Evolutionary conservation across 1,284 basidiomycete genomes (phyloP).

Genomic region (Tilletia caries): DNA sequence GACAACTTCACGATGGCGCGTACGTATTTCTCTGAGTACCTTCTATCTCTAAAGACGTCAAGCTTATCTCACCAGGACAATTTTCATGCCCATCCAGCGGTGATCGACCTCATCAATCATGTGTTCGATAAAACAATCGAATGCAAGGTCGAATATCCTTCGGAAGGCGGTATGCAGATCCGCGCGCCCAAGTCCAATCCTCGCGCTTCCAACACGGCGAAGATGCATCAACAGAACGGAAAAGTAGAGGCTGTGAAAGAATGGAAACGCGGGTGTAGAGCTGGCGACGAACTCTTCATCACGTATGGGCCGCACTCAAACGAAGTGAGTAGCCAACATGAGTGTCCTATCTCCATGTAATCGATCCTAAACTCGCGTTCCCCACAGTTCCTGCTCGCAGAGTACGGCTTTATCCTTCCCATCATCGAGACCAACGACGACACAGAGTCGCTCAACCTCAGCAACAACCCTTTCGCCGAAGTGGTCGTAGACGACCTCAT

Average conservation of each 20-base stretch:
- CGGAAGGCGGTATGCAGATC: not conserved
- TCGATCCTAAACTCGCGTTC: not conserved
- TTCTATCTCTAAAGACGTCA: not conserved
- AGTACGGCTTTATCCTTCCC: slow-evolving; percentile 5
- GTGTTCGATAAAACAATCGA: not conserved
- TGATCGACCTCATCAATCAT: slow-evolving; percentile 11
- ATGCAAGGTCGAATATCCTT: slow-evolving; percentile 7
- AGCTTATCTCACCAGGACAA: not conserved
- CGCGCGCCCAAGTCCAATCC: not conserved
- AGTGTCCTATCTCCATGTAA: not conserved
- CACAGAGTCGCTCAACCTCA: not conserved
- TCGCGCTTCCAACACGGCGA: not conserved
- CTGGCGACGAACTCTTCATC: slow-evolving; percentile 8
- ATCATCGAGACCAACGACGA: not conserved
- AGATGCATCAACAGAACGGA: not conserved
- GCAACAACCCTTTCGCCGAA: not conserved
- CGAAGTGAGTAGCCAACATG: not conserved
- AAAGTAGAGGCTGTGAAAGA: not conserved
- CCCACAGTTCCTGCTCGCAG: slow-evolving; percentile 2
- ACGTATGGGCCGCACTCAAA: slow-evolving; percentile 11
- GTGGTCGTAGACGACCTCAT: slow-evolving; percentile 11
- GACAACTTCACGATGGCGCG: slow-evolving; percentile 10
- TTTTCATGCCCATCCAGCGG: not conserved
- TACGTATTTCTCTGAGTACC: not conserved
- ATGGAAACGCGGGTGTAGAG: slow-evolving; percentile 1